Evolutionary conservation across 495 filamentous ascomycete species (phyloP).

Genomic region (Aspergillus ostianus): DNA sequence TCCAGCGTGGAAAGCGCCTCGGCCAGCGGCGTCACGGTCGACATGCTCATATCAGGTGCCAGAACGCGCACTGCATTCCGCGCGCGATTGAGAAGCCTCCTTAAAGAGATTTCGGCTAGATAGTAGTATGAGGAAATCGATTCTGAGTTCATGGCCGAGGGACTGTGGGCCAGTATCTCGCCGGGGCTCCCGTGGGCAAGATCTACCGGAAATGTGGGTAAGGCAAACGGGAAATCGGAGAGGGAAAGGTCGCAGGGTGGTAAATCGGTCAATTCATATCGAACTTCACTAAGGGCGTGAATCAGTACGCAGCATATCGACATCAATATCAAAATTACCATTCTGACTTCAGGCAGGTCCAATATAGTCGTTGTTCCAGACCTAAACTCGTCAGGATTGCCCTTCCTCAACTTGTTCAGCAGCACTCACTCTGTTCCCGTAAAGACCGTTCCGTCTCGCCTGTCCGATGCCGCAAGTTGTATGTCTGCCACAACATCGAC

Average conservation of each 20-base stretch:
- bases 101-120: conserved; percentile 39
- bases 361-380: conserved; percentile 39
- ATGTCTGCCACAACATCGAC: conserved; percentile 40
- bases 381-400: conserved; percentile 11
- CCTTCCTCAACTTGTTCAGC: neutral
- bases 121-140: conserved; percentile 38
- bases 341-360: conserved; percentile 42
- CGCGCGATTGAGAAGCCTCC: conserved; percentile 36
- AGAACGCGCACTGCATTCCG: conserved; percentile 34
- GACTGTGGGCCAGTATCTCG: conserved; percentile 20
- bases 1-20: conserved; percentile 31
- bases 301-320: neutral
- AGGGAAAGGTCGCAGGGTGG: conserved; percentile 30
- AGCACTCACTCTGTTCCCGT: conserved; percentile 31
- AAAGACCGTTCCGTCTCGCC: conserved; percentile 29
- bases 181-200: conserved; percentile 15
- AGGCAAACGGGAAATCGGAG: conserved; percentile 35
- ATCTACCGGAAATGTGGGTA: conserved; percentile 30
- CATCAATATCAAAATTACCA: conserved; percentile 15
- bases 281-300: conserved; percentile 27
- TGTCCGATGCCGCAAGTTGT: conserved; percentile 28
- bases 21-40: conserved; percentile 26
- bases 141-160: conserved; percentile 25
- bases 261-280: conserved; percentile 32
- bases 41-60: conserved; percentile 26